Percentiles rank a stretch among this genome's conserved stretches.
These are phyloP conservation scores for Allium sativum DNA, from an alignment of 106 monocot genomes.

Conservation along the genomic window DNA sequence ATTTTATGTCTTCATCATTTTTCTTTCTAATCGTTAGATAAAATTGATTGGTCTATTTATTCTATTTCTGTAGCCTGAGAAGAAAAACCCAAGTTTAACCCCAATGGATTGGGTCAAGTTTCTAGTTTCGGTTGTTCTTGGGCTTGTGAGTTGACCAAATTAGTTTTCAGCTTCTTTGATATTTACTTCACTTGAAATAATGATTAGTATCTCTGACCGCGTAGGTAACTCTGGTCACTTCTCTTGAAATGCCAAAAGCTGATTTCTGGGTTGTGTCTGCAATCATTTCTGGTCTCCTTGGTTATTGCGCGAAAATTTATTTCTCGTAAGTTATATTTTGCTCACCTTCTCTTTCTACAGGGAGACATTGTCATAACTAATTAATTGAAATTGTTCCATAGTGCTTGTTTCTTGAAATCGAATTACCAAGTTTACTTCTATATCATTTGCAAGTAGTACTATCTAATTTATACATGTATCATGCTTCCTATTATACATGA, in stretches of 20 bases:
- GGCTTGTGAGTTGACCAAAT: conserved; percentile 46
- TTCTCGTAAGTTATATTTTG: conserved; percentile 56
- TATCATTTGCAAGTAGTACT: no score
- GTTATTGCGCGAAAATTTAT: conserved; percentile 94
- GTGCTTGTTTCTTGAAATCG: no score
- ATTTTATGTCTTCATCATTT: no score
- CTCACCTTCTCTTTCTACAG: background rate
- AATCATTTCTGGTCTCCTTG: conserved; percentile 78
- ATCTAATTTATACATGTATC: no score
- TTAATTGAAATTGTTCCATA: background rate
- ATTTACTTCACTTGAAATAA: conserved; percentile 6
- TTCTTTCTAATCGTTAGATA: background rate
- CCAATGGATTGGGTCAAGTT: conserved; percentile 97
- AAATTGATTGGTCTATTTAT: background rate
- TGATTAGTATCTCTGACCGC: background rate
- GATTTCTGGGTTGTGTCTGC: conserved; percentile 85
- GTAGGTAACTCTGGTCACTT: conserved; percentile 75
- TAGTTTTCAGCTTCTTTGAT: background rate
- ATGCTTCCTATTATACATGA: no score
- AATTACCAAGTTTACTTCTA: no score
- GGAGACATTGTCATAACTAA: background rate
- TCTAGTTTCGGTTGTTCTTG: conserved; percentile 64
- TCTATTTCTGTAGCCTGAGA: conserved; percentile 65
- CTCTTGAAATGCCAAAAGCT: conserved; percentile 75
- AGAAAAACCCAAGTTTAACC: conserved; percentile 95